Evolutionary conservation across 2,329 filamentous ascomycete genomes (phyloP).

Genomic region (Alternaria angustiovoidea): DNA sequence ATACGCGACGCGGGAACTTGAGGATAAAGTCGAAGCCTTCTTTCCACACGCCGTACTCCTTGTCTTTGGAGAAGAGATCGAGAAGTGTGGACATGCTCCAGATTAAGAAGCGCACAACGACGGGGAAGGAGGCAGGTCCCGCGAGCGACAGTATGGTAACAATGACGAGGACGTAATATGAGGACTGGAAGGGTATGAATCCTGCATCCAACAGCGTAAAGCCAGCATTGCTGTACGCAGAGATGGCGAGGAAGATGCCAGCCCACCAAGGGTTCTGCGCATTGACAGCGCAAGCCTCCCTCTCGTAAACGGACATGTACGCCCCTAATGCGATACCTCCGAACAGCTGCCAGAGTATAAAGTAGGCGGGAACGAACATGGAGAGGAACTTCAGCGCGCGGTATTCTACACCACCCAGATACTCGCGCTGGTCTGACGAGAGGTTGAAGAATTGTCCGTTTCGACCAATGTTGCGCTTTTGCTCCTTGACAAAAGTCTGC

Average conservation of each 20-base stretch:
- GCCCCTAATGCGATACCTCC: constrained; percentile 31
- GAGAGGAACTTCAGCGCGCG: constrained; percentile 32
- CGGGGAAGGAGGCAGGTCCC: constrained; percentile 28
- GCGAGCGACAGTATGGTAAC: constrained; percentile 31
- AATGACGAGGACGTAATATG: constrained; percentile 28
- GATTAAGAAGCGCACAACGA: constrained; percentile 29
- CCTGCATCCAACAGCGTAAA: constrained; percentile 32
- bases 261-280: constrained; percentile 31
- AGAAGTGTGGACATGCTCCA: constrained; percentile 30
- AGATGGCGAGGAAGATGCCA: constrained; percentile 23
- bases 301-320: constrained; percentile 30
- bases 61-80: constrained; percentile 24
- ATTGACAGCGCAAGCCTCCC: constrained; percentile 29
- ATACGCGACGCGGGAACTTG: constrained; percentile 26
- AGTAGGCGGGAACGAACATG: constrained; percentile 27
- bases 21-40: constrained; percentile 33
- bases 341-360: constrained; percentile 30
- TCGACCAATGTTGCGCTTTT: constrained; percentile 32
- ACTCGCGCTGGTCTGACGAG: constrained; percentile 31
- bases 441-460: constrained; percentile 33
- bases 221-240: constrained; percentile 30
- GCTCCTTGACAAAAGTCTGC: constrained; percentile 31
- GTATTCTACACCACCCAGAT: constrained; percentile 33
- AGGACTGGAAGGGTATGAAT: constrained; percentile 31
- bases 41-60: constrained; percentile 34